These are phyloP conservation scores for Rhodotorula paludigena DNA, from an alignment of 768 basidiomycete species.

Conservation along the genomic window DNA sequence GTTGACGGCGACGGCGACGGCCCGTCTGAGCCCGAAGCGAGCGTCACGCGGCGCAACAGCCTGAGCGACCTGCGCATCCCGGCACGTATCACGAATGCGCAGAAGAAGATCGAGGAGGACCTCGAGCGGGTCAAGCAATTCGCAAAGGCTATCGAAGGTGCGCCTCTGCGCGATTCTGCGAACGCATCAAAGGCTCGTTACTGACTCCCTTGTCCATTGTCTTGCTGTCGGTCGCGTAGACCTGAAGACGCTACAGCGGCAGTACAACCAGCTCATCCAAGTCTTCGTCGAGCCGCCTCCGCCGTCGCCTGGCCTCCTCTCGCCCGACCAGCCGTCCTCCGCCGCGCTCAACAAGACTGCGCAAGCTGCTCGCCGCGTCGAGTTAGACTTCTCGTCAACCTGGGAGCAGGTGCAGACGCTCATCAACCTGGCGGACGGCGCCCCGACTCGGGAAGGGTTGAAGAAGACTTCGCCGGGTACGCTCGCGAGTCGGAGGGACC, in stretches of 20 bases:
- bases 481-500: constrained; percentile 22
- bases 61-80: constrained; percentile 45
- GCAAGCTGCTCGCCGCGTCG: constrained; percentile 25
- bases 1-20: constrained; percentile 1
- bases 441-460: neutral
- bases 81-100: constrained; percentile 41
- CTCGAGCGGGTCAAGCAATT: constrained; percentile 44
- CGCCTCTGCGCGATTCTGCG: neutral
- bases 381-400: constrained; percentile 29
- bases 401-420: constrained; percentile 42
- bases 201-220: no score
- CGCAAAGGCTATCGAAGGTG: constrained; percentile 43
- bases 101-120: constrained; percentile 44
- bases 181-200: no score
- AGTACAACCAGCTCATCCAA: constrained; percentile 25
- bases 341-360: neutral
- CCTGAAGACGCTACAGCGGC: constrained; percentile 29
- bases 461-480: constrained; percentile 5
- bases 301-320: neutral
- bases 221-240: constrained; percentile 15
- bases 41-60: constrained; percentile 39
- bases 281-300: constrained; percentile 12
- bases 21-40: neutral
- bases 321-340: neutral
- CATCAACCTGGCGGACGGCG: constrained; percentile 40